Conservation (phyloP, 1,139 yeast genomes). For the Yamadazyma siamensis region DNA sequence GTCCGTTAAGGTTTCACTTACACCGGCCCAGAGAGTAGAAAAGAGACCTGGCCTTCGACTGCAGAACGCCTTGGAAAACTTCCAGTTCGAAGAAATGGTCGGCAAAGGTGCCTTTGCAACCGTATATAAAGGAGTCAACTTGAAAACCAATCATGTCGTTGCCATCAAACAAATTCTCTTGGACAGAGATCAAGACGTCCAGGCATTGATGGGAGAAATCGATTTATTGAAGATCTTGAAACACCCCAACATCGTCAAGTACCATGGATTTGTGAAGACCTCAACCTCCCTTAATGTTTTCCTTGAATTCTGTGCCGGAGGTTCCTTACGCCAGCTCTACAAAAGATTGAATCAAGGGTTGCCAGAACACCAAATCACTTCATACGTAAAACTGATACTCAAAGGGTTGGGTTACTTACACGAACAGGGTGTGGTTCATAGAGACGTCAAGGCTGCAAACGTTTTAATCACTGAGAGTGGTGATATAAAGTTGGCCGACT, state of each 20-base stretch:
- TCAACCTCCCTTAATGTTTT: constrained; percentile 66
- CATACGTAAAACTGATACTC: constrained; percentile 67
- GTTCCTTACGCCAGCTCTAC: constrained; percentile 73
- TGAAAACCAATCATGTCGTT: constrained; percentile 61
- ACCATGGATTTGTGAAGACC: constrained; percentile 82
- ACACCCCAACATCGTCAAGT: constrained; percentile 84
- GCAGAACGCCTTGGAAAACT: constrained; percentile 48
- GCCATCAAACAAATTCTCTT: constrained; percentile 83
- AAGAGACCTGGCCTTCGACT: constrained; percentile 37
- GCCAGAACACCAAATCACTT: constrained; percentile 59
- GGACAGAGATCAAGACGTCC: constrained; percentile 42
- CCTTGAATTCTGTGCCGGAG: constrained; percentile 75
- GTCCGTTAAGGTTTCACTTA: constrained; percentile 44
- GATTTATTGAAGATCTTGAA: constrained; percentile 77
- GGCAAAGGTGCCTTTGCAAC: constrained; percentile 96
- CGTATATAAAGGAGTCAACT: constrained; percentile 78
- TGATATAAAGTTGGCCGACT: constrained; percentile 68
- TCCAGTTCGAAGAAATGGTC: constrained; percentile 65
- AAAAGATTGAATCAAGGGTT: constrained; percentile 50
- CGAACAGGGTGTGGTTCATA: constrained; percentile 68
- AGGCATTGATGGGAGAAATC: constrained; percentile 74
- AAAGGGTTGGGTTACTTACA: constrained; percentile 70
- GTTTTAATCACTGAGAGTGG: constrained; percentile 60
- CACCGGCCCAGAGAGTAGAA: constrained; percentile 53
- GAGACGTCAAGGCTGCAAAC: constrained; percentile 80